Evolutionary conservation across 164 flowering plant species (phyloP), one percentile per base, ranked within the genome.

Genomic region (Sedum album): DNA sequence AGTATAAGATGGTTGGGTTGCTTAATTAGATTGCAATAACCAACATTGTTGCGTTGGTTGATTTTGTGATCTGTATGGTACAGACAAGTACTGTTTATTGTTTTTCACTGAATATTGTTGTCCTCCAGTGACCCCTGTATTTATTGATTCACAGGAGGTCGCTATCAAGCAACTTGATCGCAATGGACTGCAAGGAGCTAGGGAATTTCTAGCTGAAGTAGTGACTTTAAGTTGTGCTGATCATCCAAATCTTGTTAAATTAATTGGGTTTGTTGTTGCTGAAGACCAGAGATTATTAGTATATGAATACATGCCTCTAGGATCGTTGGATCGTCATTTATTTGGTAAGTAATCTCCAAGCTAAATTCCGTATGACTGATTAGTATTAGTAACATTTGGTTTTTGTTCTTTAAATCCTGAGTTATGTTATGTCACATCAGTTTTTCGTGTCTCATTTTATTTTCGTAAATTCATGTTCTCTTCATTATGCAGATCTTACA

Each of bases 91-190:
- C 14, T 66, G n/a, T 25, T 26, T 36, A 44, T 33, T 49, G 23
- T 30, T 21, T 62, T n/a, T 44, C 17, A 53, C 61, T 68, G 75
- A 44, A 14, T 42, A 60, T 63, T 53, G 14, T 41, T 39, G 72
- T 60, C 21, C 21, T 25, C 0, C 62, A 57, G 23, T 26, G 62
- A 28, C 33, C 35, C 48, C 28, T 48, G 31, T 8, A 66, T 38
- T 21, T 62, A 28, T 69, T 77, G 67, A 28, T 57, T 28, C 75
- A 75, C 75, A 91, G 97, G 78, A 77, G 75, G 96, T 91, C 67
- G 94, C 97, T 68, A 88, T 89, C 70, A 91, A 91, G 77, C 92
- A 88, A 75, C 89, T 91, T 44, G 92, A 91, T 72, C 88, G 81
- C 4, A 68, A 83, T 75, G 96, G 97, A 13, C 31, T 60, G 67